Base-by-base conservation (phyloP, 495 filamentous ascomycete genomes). In the Penicillium taxi region DNA sequence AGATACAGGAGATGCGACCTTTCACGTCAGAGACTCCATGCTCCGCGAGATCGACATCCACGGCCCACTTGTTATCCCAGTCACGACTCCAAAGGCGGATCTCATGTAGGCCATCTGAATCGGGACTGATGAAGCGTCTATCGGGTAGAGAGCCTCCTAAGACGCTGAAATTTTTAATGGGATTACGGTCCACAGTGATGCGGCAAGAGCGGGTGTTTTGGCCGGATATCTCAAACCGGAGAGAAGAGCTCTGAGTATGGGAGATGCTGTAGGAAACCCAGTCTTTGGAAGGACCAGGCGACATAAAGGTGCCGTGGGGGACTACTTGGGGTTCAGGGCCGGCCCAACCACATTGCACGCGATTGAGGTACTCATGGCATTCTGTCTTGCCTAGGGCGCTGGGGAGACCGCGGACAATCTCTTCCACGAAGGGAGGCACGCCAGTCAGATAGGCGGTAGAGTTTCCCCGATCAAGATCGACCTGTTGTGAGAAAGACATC, bases 401-500 rank as follows among this genome's bases (percentile, higher is more conserved):
- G 16, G 91, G 91, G 11, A 96, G 61, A 16, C 63, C 56, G 30
- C 71, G 62, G 34, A 88, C 70, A 24, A 84, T 78, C 14, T 73
- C 58, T 14, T 76, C 61, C 12, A 95, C 72, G 56, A 80, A 95
- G 11, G 75, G 71, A 39, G 75, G 66, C n/a, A 88, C 53, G 8
- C 87, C 89, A 0, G 69, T 74, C 12, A 96, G 70, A 30, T 78
- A 74, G 24, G 84, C 82, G 18, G 58, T 65, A 39, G 83, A 86
- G 5, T 66, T 58, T 9, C 82, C 81, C 5, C 67, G 79, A 47
- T 87, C 82, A 14, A 94, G 73, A 47, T 94, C 77, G 32, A 95
- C 68, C 5, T 74, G 73, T 50, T 98, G 89, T 6, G 81, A 56
- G 63, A 96, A 96, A 61, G 80, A 93, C 26, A 88, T 61, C 52